Base-by-base conservation (phyloP, 345 rosid genomes). In the Iberis pinnata region DNA sequence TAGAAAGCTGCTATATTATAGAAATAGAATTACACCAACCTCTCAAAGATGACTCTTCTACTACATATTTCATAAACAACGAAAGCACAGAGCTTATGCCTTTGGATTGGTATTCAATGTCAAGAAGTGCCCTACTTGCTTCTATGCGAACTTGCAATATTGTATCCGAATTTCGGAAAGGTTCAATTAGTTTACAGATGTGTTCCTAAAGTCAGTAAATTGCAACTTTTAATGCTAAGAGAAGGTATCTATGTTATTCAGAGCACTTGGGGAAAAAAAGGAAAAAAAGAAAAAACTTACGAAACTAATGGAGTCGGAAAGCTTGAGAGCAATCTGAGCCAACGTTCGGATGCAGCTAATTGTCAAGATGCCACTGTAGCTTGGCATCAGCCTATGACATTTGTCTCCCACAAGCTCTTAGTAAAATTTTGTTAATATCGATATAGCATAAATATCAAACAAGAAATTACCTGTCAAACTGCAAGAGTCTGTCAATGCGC, bases 281-380 rank as follows among this genome's bases (percentile, higher is more conserved):
- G 29, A 17, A 36, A 35, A 4, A 26, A 5, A 37, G 39, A 33
- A 56, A 56, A 16, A 56, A 67, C 95, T 60, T 78, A 92, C 95
- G 19, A 78, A 81, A 67, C 80, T 84, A 71, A 88, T 69, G 56
- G 77, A 76, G 70, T 76, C 94, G 38, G 88, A 81, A 41, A 92
- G 84, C 73, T 85, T 87, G 39, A 83, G 56, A 17, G 98, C 95
- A 72, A 83, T 80, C 64, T 81, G 95, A 26, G 87, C 71, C 76
- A 88, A 68, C 39, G 95, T 88, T 43, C 81, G 79, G 61, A 88
- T 92, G 81, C 98, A 92, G 80, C 97, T 85, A 53, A 77, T 41
- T 40, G 93, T 88, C 78, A 92, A 78, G 49, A 85, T 81, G 57
- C 98, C 96, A 60, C 83, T 92, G 78, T 85, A 80, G 74, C 98